A percentile compares a stretch with the other conserved stretches of the same genome.
Conservation (phyloP, 2,329 filamentous ascomycete species). For the Ceratocystis eucalypticola region DNA sequence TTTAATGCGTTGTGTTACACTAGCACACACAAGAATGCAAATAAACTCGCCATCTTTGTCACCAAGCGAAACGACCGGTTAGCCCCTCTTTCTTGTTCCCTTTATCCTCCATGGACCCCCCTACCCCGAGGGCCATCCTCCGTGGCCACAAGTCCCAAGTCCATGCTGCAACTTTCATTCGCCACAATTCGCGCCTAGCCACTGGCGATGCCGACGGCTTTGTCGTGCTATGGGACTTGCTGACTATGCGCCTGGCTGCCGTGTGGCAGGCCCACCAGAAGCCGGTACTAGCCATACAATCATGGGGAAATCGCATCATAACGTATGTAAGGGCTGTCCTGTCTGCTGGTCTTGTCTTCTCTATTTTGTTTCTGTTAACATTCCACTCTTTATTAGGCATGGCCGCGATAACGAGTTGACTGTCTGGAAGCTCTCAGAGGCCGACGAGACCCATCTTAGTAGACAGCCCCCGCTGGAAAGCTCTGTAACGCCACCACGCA, state of each 20-base stretch:
- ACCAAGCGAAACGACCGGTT: too few relatives aligned
- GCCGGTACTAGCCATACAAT: conserved; percentile 59
- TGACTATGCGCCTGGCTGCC: conserved; percentile 63
- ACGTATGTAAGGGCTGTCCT: conserved; percentile 50
- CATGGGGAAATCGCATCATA: conserved; percentile 64
- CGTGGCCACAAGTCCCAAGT: conserved; percentile 74
- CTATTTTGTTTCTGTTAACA: background rate
- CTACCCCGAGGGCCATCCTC: conserved; percentile 47
- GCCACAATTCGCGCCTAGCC: conserved; percentile 59
- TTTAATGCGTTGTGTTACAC: background rate
- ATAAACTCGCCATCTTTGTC: too few relatives aligned
- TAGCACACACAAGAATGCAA: too few relatives aligned
- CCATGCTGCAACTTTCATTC: conserved; percentile 61
- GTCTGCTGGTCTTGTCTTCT: background rate
- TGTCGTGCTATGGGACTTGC: conserved; percentile 72
- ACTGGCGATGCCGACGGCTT: conserved; percentile 87
- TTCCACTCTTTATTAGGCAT: conserved; percentile 43
- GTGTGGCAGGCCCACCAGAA: conserved; percentile 79
- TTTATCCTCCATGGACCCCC: background rate
- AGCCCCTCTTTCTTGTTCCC: background rate
- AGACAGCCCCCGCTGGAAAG: conserved; percentile 58
- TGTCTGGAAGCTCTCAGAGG: conserved; percentile 60
- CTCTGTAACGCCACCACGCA: conserved; percentile 31
- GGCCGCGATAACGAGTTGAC: conserved; percentile 77
- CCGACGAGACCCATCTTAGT: conserved; percentile 52